Evolutionary conservation across 1,139 yeast species (phyloP), one percentile per base, ranked within the genome.

Genomic region (Pichia sp.): DNA sequence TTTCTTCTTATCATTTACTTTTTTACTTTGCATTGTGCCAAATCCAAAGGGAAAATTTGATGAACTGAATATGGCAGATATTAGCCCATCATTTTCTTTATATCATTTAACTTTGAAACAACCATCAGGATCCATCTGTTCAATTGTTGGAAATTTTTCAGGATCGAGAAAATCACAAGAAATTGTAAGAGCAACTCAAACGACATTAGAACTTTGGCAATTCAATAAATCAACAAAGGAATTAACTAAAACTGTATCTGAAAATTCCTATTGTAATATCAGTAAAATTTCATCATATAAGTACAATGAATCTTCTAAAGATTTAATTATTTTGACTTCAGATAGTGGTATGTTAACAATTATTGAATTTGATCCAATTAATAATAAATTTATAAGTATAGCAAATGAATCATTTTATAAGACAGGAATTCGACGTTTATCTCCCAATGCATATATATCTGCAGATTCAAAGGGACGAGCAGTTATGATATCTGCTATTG

Each of bases 281-380:
- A 69, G 89, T 42, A 56, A 68, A 11, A 64, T 87, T 22, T 71
- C 67, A 3, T 66, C 72, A 28, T 66, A 85, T 44, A 70, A 78
- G 25, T 61, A 74, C 11, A 68, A 76, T 0, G 87, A 83, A 0
- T 62, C 77, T 1, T 60, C 68, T 0, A 69, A 69, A 43, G 94
- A 87, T 53, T 68, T 68, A 34, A 54, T 90, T 26, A 74, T 83
- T n/a, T 62, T 87, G 3, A 76, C 94, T 0, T 78, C 95, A 0
- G 97, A 90, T 59, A 77, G 95, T 1, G 97, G 97, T 0, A 77
- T 78, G 46, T 54, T 89, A 23, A 68, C 82, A 0, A 62, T 90
- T 0, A 62, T 82, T 16, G 77, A 76, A 51, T 77, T 73, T 55
- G 69, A 74, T 40, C 52, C 61, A 0, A 63, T 61, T 1, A 50